Evolutionary conservation across 176 grass and related monocot species (phyloP).

Genomic region (Oryza brachyantha): DNA sequence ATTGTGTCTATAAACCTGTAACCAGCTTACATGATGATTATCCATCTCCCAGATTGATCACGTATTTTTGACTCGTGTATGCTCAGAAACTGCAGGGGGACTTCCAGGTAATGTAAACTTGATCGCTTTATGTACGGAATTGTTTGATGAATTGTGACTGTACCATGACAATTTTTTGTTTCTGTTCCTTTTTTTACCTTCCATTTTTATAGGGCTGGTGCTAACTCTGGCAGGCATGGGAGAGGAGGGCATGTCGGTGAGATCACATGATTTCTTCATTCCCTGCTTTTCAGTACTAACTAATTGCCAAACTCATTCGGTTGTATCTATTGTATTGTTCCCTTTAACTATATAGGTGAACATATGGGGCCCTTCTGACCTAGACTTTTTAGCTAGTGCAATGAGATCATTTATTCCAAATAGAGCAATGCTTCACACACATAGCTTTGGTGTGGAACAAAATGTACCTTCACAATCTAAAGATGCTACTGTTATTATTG

Average conservation of each 20-base stretch:
- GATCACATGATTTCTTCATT: slow-evolving; percentile 28
- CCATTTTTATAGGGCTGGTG: slow-evolving; percentile 58
- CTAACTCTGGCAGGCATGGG: slow-evolving; percentile 89
- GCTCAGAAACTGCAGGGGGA: slow-evolving; percentile 98
- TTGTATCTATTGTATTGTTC: slow-evolving; percentile 13
- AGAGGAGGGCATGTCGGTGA: slow-evolving; percentile 95
- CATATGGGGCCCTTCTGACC: slow-evolving; percentile 96
- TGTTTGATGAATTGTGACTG: slow-evolving; percentile 18
- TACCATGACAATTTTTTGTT: slow-evolving; percentile 27
- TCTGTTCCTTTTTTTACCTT: not conserved
- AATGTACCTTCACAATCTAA: slow-evolving; percentile 36
- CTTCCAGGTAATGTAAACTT: slow-evolving; percentile 71
- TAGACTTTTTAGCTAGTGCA: slow-evolving; percentile 73
- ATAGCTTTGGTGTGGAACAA: slow-evolving; percentile 66
- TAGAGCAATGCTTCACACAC: slow-evolving; percentile 91
- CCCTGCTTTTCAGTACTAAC: slow-evolving; percentile 17
- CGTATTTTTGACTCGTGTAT: slow-evolving; percentile 87
- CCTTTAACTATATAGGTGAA: slow-evolving; percentile 66
- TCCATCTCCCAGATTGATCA: slow-evolving; percentile 74
- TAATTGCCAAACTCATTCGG: slow-evolving; percentile 3
- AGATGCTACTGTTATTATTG: slow-evolving; percentile 63
- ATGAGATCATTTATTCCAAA: slow-evolving; percentile 95
- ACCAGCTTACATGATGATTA: slow-evolving; percentile 15
- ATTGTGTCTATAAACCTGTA: slow-evolving; percentile 17
- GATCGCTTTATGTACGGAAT: slow-evolving; percentile 6